Base-by-base conservation (phyloP, 192 early-diverging fungal species). In the Coemansia sp. region DNA sequence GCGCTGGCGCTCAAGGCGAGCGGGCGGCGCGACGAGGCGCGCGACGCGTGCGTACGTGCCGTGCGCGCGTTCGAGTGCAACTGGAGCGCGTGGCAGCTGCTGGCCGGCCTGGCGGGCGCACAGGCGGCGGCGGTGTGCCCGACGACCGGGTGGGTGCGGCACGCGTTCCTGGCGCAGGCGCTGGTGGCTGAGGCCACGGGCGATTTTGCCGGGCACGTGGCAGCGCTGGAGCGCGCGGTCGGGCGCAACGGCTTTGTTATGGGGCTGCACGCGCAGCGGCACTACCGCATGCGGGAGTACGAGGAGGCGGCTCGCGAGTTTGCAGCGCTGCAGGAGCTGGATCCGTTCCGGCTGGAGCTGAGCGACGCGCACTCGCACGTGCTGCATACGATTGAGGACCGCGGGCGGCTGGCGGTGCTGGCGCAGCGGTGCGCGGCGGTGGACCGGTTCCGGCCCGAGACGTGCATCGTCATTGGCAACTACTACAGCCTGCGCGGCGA, bases 21-120 rank as follows among this genome's bases (percentile, higher is more conserved):
- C 15, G 72, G 76, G 20, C 72, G 77, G 62, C 60, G 59, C 32
- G 43, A 49, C 22, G 71, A 76, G 57, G 90, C 93, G 2, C 69
- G 79, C 39, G 60, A 72, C 15, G 71, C 84, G 17, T 77, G 95
- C 7, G 27, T 94, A 17, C 65, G 85, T 56, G 91, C 95, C 10
- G 74, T 99, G 1, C 64, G 73, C 17, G 68, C 68, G 67, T 96
- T 88, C 68, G 91, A 89, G 29, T 94, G 83, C 78, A 94, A 96
- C 73, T 98, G 94, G 94, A 92, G 89, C 53, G 94, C 94, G 22
- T 99, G 97, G 97, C 67, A 87, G 53, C 93, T 92, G 42, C 78
- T 98, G 1, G 40, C 54, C 1, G 67, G 63, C 46, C 54, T 76
- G 54, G 42, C 67, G 9, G 58, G 64, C 38, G 27, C 51, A 31